Conservation (phyloP, 2,329 filamentous ascomycete species). For the Lithohypha guttulata region DNA sequence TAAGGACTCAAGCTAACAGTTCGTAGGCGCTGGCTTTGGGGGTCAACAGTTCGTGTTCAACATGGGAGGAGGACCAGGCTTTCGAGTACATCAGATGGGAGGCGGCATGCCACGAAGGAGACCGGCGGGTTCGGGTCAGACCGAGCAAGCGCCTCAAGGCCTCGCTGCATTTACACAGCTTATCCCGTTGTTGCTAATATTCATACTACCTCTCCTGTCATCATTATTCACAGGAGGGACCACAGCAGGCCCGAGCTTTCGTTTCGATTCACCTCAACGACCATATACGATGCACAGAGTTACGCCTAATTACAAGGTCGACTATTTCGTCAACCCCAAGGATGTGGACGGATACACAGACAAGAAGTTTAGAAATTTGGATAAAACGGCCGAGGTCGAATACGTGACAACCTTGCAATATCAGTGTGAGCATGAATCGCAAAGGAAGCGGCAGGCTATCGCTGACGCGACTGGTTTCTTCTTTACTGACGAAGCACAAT, state of each 20-base stretch:
- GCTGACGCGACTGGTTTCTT: constrained; percentile 84
- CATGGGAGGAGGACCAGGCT: constrained; percentile 78
- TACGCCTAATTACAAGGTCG: constrained; percentile 59
- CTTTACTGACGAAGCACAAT: constrained; percentile 66
- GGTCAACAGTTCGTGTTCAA: constrained; percentile 93
- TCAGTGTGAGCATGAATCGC: constrained; percentile 65
- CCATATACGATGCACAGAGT: constrained; percentile 66
- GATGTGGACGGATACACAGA: constrained; percentile 62
- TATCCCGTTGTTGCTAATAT: constrained; percentile 78
- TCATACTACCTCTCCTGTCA: constrained; percentile 72
- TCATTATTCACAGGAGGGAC: constrained; percentile 58
- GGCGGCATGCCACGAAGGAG: constrained; percentile 65
- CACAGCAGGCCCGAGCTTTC: constrained; percentile 55
- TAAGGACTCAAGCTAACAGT: constrained; percentile 11
- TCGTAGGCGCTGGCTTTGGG: constrained; percentile 51
- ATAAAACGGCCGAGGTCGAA: constrained; percentile 63
- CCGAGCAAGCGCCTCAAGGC: constrained; percentile 42
- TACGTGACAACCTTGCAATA: constrained; percentile 57
- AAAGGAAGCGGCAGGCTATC: constrained; percentile 53
- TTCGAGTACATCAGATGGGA: constrained; percentile 92
- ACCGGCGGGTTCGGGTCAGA: constrained; percentile 52
- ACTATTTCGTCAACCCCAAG: constrained; percentile 74
- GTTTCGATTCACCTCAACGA: constrained; percentile 59
- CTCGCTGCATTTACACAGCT: constrained; percentile 56
- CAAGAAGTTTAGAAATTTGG: constrained; percentile 62